Conservation (phyloP, 2,329 filamentous ascomycete genomes). For the Colletotrichum chlorophyti region DNA sequence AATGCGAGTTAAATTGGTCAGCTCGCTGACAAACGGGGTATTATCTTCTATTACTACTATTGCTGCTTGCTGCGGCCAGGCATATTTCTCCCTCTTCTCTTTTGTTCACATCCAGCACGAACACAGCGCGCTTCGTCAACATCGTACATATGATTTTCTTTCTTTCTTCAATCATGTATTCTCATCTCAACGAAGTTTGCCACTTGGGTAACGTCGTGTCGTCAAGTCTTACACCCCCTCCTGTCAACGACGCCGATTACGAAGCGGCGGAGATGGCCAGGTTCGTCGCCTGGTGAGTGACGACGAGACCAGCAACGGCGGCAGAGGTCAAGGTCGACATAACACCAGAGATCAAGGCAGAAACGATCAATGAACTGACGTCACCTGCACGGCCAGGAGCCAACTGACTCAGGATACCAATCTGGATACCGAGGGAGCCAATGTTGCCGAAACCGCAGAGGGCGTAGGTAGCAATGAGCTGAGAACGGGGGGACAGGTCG, state of each 20-base stretch:
- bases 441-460: conserved; percentile 88
- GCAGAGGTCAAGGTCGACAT: conserved; percentile 82
- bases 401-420: conserved; percentile 85
- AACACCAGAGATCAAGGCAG: conserved; percentile 79
- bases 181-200: neutral
- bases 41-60: conserved; percentile 7
- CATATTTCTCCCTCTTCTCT: neutral
- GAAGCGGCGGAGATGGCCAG: no score
- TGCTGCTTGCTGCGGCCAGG: no score
- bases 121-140: neutral
- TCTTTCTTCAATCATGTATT: neutral
- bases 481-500: conserved; percentile 71
- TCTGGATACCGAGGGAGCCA: conserved; percentile 86
- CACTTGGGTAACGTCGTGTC: neutral
- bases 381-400: conserved; percentile 77
- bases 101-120: neutral
- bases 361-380: conserved; percentile 77
- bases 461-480: conserved; percentile 85
- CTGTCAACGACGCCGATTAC: no score
- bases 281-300: conserved; percentile 53
- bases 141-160: conserved; percentile 14
- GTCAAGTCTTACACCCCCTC: no score
- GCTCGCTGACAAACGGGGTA: conserved; percentile 16
- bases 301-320: conserved; percentile 77
- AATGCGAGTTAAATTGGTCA: neutral